Evolutionary conservation across 2,329 filamentous ascomycete genomes (phyloP).

Genomic region (Pezicula rhizophila): DNA sequence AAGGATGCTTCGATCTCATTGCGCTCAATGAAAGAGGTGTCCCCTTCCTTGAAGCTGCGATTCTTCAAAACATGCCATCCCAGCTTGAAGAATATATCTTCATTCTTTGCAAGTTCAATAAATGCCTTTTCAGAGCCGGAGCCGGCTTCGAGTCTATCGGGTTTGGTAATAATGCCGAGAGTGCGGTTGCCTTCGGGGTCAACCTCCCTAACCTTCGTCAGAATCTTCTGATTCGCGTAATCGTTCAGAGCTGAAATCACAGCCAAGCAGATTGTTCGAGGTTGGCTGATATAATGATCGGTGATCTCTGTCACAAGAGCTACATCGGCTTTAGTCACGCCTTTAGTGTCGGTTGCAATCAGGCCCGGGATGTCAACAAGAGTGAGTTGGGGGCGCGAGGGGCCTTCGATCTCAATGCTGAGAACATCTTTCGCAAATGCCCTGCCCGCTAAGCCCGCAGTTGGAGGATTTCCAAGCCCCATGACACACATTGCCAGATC

Average conservation of each 20-base stretch:
- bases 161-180: slow-evolving; percentile 42
- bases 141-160: slow-evolving; percentile 30
- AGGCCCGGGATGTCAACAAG: slow-evolving; percentile 31
- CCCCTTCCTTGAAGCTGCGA: slow-evolving; percentile 31
- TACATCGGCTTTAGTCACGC: slow-evolving; percentile 21
- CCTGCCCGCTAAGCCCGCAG: background rate
- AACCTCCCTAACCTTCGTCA: slow-evolving; percentile 29
- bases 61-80: slow-evolving; percentile 46
- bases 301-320: slow-evolving; percentile 25
- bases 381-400: slow-evolving; percentile 19
- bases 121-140: slow-evolving; percentile 32
- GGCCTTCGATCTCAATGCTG: slow-evolving; percentile 22
- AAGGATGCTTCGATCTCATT: slow-evolving; percentile 16
- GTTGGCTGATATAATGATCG: slow-evolving; percentile 33
- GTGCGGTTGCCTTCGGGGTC: slow-evolving; percentile 31
- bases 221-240: slow-evolving; percentile 34
- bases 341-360: slow-evolving; percentile 21
- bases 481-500: slow-evolving; percentile 20
- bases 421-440: slow-evolving; percentile 23
- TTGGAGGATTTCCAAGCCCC: slow-evolving; percentile 11
- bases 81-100: slow-evolving; percentile 34
- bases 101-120: slow-evolving; percentile 32
- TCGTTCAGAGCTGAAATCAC: slow-evolving; percentile 39
- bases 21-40: slow-evolving; percentile 21
- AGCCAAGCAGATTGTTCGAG: slow-evolving; percentile 39